Evolutionary conservation across 1,139 yeast species (phyloP).

Genomic region (Kodamaea plutei): DNA sequence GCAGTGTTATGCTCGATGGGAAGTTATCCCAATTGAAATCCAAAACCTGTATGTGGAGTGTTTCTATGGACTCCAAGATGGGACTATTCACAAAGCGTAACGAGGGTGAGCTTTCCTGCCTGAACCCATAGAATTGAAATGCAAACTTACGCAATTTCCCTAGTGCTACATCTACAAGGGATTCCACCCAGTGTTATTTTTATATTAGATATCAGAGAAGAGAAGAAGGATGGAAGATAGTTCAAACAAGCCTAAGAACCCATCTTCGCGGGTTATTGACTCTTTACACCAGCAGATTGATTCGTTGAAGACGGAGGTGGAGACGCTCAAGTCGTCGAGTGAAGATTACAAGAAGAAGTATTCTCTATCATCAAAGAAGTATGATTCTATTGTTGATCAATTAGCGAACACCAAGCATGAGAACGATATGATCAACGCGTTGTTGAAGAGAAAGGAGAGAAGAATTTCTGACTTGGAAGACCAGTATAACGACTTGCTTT

Average conservation of each 20-base stretch:
- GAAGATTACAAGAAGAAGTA: conserved; percentile 47
- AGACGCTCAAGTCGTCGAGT: conserved; percentile 34
- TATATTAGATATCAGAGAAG: too few species aligned
- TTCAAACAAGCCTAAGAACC: conserved; percentile 17
- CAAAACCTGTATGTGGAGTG: too few species aligned
- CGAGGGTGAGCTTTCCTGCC: too few species aligned
- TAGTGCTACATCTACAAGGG: too few species aligned
- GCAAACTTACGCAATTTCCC: too few species aligned
- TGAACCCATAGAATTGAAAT: too few species aligned
- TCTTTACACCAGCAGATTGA: conserved; percentile 52
- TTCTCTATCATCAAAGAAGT: conserved; percentile 43
- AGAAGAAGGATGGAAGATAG: conserved; percentile 5
- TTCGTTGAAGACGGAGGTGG: conserved; percentile 49
- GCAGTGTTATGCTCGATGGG: too few species aligned
- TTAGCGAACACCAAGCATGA: conserved; percentile 68
- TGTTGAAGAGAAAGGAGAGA: conserved; percentile 61
- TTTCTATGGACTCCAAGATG: too few species aligned
- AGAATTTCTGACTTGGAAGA: conserved; percentile 58
- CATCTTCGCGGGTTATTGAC: conserved; percentile 54
- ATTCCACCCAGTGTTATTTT: too few species aligned
- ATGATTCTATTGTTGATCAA: conserved; percentile 61
- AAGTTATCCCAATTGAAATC: too few species aligned
- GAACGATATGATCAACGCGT: conserved; percentile 60
- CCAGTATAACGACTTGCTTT: conserved; percentile 44
- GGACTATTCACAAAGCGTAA: too few species aligned